Evolutionary conservation across 106 monocot genomes (phyloP), one percentile per base, ranked within the genome.

Genomic region (Iris macrosiphon): DNA sequence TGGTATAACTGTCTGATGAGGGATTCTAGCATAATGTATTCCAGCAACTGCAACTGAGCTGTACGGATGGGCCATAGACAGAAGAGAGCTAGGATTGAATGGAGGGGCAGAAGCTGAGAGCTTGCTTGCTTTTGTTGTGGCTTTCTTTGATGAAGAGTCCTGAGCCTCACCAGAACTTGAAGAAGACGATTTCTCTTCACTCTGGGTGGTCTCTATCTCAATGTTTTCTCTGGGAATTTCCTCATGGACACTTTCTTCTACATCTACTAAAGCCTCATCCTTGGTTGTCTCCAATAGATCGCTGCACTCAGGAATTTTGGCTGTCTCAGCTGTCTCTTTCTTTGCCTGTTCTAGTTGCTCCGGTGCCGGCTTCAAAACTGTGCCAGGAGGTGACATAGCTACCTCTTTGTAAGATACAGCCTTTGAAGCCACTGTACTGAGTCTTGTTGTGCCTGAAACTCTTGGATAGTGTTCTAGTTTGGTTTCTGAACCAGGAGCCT

Each of bases 31-130:
- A 58, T 58, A 39, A 41, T 58, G 41, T 15, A 41, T 9, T 38
- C 38, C 56, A 56, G 8, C 23, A 23, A 39, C 39, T 12, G 56
- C 56, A n/a, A 49, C 28, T 41, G 89, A 68, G 40, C 55, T 75
- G 52, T 72, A 80, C 14, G 80, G 60, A 65, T 84, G 79, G 11
- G 79, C 42, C 62, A 66, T 55, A 9, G 88, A 70, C 40, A 84
- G 42, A 4, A 84, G 31, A 2, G 77, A 79, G 42, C 76, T 59
- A 31, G 95, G 95, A 61, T 74, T 89, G 57, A 89, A 96, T 40
- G 95, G 95, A 50, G 81, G 82, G 44, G 95, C 95, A 10, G 82
- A 89, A 67, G 95, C 95, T 63, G 95, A 96, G 19, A 96, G 77
- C 52, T 82, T 96, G 69, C 95, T 89, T 58, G 40, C 62, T 40